Percentiles rank a stretch among this genome's conserved stretches.
Evolutionary conservation across 2,329 filamentous ascomycete species (phyloP).

Genomic region (Fusarium setosum): DNA sequence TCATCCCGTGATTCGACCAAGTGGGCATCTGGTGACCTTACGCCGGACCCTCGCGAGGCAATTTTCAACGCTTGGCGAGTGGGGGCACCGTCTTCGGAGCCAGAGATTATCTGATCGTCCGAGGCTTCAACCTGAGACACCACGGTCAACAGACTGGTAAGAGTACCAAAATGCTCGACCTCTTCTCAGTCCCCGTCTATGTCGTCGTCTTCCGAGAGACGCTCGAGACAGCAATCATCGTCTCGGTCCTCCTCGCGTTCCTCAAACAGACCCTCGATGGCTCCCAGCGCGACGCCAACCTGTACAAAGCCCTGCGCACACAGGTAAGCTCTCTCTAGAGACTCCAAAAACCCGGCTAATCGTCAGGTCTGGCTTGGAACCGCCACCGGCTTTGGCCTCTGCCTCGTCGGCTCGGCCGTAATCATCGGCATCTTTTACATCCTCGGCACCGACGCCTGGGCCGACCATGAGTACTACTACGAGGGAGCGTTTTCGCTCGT

Average conservation of each 20-base stretch:
- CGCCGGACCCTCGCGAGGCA: constrained; percentile 21
- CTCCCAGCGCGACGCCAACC: constrained; percentile 67
- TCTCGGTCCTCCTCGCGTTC: constrained; percentile 86
- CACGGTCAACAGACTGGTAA: background rate
- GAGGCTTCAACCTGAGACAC: background rate
- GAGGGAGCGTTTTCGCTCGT: constrained; percentile 83
- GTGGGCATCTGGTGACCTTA: constrained; percentile 35
- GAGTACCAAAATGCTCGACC: constrained; percentile 68
- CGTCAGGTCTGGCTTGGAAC: constrained; percentile 67
- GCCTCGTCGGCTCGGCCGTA: constrained; percentile 71
- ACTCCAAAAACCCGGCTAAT: background rate
- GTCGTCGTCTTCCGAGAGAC: constrained; percentile 92
- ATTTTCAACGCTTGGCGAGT: constrained; percentile 25
- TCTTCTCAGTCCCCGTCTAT: constrained; percentile 85
- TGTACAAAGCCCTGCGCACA: constrained; percentile 75
- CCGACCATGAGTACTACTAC: constrained; percentile 79
- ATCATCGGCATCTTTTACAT: constrained; percentile 80
- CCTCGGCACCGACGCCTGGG: constrained; percentile 76
- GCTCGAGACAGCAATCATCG: constrained; percentile 85
- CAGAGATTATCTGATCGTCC: constrained; percentile 32
- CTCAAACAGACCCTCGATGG: constrained; percentile 82
- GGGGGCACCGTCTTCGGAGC: constrained; percentile 13
- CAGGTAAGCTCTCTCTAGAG: constrained; percentile 63
- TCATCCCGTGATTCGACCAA: constrained; percentile 29
- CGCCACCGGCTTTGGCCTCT: constrained; percentile 58